Percentiles rank a stretch among this genome's conserved stretches.
phyloP scores from a whole-genome alignment of 2,329 filamentous ascomycete genomes.

The Curvularia sp. region DNA sequence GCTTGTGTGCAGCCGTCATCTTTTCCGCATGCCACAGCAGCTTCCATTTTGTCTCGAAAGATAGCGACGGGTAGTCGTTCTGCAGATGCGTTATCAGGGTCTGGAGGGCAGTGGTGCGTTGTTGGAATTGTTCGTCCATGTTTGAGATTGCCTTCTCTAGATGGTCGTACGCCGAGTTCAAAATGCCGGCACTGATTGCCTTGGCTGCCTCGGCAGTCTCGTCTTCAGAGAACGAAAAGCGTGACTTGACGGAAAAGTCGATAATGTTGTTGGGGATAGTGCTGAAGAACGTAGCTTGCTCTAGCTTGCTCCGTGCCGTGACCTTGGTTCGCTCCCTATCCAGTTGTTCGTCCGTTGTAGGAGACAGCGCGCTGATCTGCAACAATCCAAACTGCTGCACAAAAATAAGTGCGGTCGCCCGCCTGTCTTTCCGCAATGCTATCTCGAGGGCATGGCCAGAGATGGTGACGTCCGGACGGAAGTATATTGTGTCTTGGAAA shows the following conservation, averaged over 20 bases:
- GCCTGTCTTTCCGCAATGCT: conserved; percentile 46
- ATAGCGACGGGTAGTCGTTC: conserved; percentile 68
- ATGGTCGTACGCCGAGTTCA: conserved; percentile 77
- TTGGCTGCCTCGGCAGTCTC: conserved; percentile 81
- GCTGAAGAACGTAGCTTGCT: conserved; percentile 94
- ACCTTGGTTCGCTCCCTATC: conserved; percentile 58
- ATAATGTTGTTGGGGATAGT: conserved; percentile 82
- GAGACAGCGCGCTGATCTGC: conserved; percentile 60
- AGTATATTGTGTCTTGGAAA: conserved; percentile 87
- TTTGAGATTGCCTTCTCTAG: conserved; percentile 76
- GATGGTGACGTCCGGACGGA: conserved; percentile 64
- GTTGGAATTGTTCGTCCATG: conserved; percentile 79
- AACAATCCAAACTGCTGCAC: conserved; percentile 65
- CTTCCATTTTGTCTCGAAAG: conserved; percentile 74
- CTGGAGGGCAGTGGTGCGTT: conserved; percentile 74
- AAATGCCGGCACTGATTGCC: conserved; percentile 78
- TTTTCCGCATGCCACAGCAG: conserved; percentile 92
- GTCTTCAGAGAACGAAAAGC: conserved; percentile 69
- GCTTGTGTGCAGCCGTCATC: conserved; percentile 75
- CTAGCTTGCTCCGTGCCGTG: conserved; percentile 85
- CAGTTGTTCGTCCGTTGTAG: conserved; percentile 63
- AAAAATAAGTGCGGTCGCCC: conserved; percentile 59
- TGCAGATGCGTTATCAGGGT: conserved; percentile 76
- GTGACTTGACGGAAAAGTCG: conserved; percentile 75
- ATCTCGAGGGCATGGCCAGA: conserved; percentile 60